Base-by-base conservation (phyloP, 371 early-diverging fungal species). In the Apophysomyces variabilis region DNA sequence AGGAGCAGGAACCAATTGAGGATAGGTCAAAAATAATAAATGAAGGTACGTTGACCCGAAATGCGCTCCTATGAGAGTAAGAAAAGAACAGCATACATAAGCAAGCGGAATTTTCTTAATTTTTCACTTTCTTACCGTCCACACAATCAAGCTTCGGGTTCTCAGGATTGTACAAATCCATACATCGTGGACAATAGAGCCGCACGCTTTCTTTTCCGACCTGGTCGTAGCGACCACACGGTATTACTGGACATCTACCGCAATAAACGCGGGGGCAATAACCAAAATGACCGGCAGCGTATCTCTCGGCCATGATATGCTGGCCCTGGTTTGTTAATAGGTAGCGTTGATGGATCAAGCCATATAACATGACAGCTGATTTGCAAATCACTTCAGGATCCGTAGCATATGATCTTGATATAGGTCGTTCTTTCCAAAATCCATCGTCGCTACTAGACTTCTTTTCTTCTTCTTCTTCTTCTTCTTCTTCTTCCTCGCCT, bases 41-140 rank as follows among this genome's bases (percentile, higher is more conserved):
- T 96, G 93, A n/a, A 95, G 90, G 77, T 99, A 96, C 7, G 97
- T 93, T 6, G 93, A 91, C 37, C 98, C 98, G 84, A 98, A 99
- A 74, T 92, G 95, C 46, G 97, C 95, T 61, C 99, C 87, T 90
- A 73, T 54, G 18, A 47, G 5, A 50, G 8, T 6, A n/a, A 50
- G 16, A 8, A 50, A 18, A 21, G 54, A 1, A 47, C 3, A 21
- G 21, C 8, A 26, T 26, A 26, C 32, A 26, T 26, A 26, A 26
- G 32, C 32, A 26, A 26, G 32, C 32, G 3, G 32, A 2, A 26
- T 26, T 26, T 26, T 26, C 32, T 3, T 26, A 26, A 26, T 26
- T 26, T 45, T 45, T 13, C 9, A 4, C 46, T 50, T 9, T 35
- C 64, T 63, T 84, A 88, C 91, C 97, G 85, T 99, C 99, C 39